Evolutionary conservation across 1,284 basidiomycete genomes (phyloP).

Genomic region (Porodaedalea pini): DNA sequence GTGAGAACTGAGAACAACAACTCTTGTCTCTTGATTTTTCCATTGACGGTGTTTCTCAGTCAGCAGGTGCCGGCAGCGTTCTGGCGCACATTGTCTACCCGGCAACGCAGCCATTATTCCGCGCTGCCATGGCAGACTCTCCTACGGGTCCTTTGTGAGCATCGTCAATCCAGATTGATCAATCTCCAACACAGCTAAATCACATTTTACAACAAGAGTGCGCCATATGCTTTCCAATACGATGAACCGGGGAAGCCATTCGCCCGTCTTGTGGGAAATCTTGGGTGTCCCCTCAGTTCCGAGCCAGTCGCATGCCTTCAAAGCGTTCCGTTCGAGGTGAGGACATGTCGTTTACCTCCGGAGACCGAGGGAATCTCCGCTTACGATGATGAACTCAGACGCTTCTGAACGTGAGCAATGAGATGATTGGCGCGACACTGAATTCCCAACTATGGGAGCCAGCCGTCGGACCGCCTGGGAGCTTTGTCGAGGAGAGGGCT

Average conservation of each 20-base stretch:
- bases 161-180: neutral
- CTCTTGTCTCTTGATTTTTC: neutral
- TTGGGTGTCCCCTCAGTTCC: constrained; percentile 43
- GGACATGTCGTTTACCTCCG: constrained; percentile 14
- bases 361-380: neutral
- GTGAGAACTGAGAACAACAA: constrained; percentile 31
- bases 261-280: constrained; percentile 41
- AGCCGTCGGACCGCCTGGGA: constrained; percentile 48
- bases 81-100: constrained; percentile 49
- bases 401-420: constrained; percentile 45
- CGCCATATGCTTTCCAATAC: constrained; percentile 48
- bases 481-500: constrained; percentile 46
- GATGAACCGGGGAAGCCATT: constrained; percentile 56
- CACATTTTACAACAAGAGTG: constrained; percentile 43
- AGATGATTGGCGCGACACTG: constrained; percentile 42
- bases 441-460: constrained; percentile 60
- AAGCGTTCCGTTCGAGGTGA: constrained; percentile 45
- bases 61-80: constrained; percentile 55
- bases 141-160: constrained; percentile 54
- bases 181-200: neutral
- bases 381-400: constrained; percentile 30
- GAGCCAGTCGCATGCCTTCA: constrained; percentile 46
- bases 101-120: constrained; percentile 39
- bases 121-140: constrained; percentile 53
- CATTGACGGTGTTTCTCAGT: constrained; percentile 31